A percentile compares a stretch with the other conserved stretches of the same genome.
These are phyloP conservation scores for Dunaliella primolecta DNA, from an alignment of 139 green algal species.

Conservation along the genomic window DNA sequence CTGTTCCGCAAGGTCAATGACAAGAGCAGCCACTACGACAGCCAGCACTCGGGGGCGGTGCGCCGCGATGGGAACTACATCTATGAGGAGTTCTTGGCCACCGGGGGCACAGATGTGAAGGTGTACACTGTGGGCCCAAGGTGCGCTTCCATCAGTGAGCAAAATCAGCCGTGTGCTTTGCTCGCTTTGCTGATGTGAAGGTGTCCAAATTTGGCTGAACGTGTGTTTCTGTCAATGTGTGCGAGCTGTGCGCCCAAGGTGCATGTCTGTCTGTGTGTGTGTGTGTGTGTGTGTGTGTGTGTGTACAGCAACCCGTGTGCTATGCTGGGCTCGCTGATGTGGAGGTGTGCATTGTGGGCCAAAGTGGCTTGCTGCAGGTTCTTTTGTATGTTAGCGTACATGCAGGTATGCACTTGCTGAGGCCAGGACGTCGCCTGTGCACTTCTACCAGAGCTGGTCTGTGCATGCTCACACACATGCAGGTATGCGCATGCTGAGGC, in stretches of 20 bases:
- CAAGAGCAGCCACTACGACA: slow-evolving; percentile 78
- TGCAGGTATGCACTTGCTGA: too few species aligned
- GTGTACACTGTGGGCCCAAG: slow-evolving; percentile 71
- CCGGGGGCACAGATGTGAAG: slow-evolving; percentile 98
- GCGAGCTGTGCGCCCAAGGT: slow-evolving; percentile 78
- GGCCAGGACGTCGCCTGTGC: too few species aligned
- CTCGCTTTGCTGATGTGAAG: slow-evolving; percentile 96
- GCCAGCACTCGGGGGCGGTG: slow-evolving; percentile 72
- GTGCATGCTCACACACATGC: neutral
- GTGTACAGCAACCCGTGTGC: too few species aligned
- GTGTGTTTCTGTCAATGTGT: too few species aligned
- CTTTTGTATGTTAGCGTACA: too few species aligned
- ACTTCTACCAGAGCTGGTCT: too few species aligned
- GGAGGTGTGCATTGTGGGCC: too few species aligned
- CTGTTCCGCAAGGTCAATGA: slow-evolving; percentile 96
- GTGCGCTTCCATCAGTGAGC: neutral
- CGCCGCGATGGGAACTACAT: slow-evolving; percentile 86
- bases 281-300: too few species aligned
- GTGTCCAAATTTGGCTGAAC: too few species aligned
- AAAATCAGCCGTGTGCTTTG: too few species aligned
- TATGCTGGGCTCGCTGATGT: too few species aligned
- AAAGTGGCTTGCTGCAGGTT: too few species aligned
- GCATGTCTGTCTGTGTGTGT: slow-evolving; percentile 41
- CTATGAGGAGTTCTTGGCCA: slow-evolving; percentile 96
- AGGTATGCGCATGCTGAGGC: slow-evolving; percentile 97